Base-by-base conservation (phyloP, 2,329 filamentous ascomycete genomes). In the Spiromastix sp. region DNA sequence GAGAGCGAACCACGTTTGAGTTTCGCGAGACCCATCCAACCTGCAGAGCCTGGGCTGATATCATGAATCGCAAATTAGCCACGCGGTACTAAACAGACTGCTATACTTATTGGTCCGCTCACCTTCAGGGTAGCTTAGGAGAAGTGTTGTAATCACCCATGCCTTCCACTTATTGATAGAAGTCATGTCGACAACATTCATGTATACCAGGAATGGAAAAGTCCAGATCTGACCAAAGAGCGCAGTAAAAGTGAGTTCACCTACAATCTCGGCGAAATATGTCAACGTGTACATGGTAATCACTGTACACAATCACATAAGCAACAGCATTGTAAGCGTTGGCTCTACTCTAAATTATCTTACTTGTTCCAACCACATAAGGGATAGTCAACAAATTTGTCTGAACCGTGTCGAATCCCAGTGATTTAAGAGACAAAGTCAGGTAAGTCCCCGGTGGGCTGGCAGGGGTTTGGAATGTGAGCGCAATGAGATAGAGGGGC, bases 301-400 rank as follows among this genome's bases (percentile, higher is more conserved):
- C 43, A 65, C n/a, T n/a, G n/a, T n/a, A n/a, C n/a, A n/a, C n/a
- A n/a, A n/a, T n/a, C n/a, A n/a, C n/a, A n/a, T n/a, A n/a, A n/a
- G n/a, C n/a, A n/a, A n/a, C n/a, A n/a, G n/a, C n/a, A n/a, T n/a
- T n/a, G n/a, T n/a, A n/a, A n/a, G n/a, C n/a, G n/a, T n/a, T n/a
- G n/a, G n/a, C n/a, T n/a, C n/a, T n/a, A n/a, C n/a, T n/a, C n/a
- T n/a, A n/a, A n/a, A n/a, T n/a, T n/a, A n/a, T n/a, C n/a, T n/a
- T n/a, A n/a, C n/a, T n/a, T 22, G 9, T 9, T 9, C 30, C 11
- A 21, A 32, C 30, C 17, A 17, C 20, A 0, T 63, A 63, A 2
- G 68, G 70, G 6, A 76, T 71, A 1, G 71, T 67, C 9, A 80
- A 64, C 34, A 80, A 61, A 42, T 77, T 78, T 16, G 68, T 66